Evolutionary conservation across 768 basidiomycete genomes (phyloP).

Genomic region (Tulasnella sp.): DNA sequence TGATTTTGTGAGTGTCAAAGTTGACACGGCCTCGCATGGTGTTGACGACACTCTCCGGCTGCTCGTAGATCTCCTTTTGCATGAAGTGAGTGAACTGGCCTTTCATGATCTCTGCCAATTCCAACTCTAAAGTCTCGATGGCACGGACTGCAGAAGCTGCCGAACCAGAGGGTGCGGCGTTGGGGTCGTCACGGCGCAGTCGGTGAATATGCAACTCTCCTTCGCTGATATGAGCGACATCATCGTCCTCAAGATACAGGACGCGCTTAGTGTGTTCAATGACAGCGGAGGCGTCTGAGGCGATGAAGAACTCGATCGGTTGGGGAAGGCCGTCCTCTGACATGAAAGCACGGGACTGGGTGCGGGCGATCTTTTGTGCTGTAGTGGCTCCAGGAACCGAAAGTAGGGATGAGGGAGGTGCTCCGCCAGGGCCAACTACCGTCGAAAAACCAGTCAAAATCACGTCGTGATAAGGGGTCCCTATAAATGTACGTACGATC

Average conservation of each 20-base stretch:
- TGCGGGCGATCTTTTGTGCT: conserved; percentile 71
- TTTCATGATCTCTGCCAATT: conserved; percentile 99
- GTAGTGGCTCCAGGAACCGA: conserved; percentile 44
- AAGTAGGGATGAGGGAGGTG: conserved; percentile 45
- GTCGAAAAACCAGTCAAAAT: not conserved
- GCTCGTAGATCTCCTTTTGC: conserved; percentile 99
- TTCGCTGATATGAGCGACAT: conserved; percentile 95
- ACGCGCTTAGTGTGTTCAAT: conserved; percentile 99
- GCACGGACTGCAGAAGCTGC: conserved; percentile 71
- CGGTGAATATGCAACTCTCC: conserved; percentile 99
- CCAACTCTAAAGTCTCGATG: conserved; percentile 97
- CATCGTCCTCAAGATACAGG: conserved; percentile 97
- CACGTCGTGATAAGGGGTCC: not conserved
- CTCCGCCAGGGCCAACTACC: conserved; percentile 44
- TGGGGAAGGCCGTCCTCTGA: conserved; percentile 97
- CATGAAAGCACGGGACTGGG: conserved; percentile 97
- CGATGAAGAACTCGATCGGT: conserved; percentile 99
- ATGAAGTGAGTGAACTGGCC: conserved; percentile 99
- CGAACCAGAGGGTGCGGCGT: conserved; percentile 51
- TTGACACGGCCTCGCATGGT: conserved; percentile 99
- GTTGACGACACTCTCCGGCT: conserved; percentile 98
- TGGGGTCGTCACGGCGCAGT: conserved; percentile 82
- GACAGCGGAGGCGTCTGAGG: conserved; percentile 93
- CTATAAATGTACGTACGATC: conserved; percentile 39
- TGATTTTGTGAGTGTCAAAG: conserved; percentile 88